Conservation (phyloP, 2,329 filamentous ascomycete species). For the Sporothrix inflata region DNA sequence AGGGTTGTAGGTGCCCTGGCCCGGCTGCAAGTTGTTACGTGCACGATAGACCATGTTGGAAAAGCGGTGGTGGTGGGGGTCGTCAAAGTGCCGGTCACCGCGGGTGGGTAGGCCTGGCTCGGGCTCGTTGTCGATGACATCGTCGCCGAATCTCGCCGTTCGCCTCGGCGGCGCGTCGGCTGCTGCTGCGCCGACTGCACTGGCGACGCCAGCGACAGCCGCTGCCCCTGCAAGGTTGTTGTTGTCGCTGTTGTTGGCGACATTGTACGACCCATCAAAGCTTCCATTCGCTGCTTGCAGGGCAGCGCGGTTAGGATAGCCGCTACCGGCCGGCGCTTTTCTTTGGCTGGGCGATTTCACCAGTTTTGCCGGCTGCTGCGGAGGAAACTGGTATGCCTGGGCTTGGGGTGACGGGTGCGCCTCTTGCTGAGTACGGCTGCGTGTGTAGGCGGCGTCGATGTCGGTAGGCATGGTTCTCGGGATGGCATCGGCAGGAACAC, state of each 20-base stretch:
- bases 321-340: constrained; percentile 24
- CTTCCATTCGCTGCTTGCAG: constrained; percentile 3
- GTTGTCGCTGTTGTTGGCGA: neutral
- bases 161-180: constrained; percentile 30
- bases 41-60: constrained; percentile 50
- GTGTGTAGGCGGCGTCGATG: neutral
- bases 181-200: constrained; percentile 27
- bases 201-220: neutral
- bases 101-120: constrained; percentile 29
- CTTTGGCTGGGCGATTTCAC: constrained; percentile 34
- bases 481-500: neutral
- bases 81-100: constrained; percentile 35
- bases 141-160: constrained; percentile 38
- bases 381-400: neutral
- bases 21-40: constrained; percentile 49
- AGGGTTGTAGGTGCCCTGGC: constrained; percentile 61
- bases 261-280: neutral
- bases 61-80: constrained; percentile 43
- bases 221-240: neutral
- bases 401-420: neutral
- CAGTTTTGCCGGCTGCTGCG: constrained; percentile 33
- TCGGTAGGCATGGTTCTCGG: constrained; percentile 11
- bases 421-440: neutral
- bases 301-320: constrained; percentile 10
- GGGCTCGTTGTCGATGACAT: constrained; percentile 38